Conservation (phyloP, 257 asterid genomes). For the Solanum chiquidenum region DNA sequence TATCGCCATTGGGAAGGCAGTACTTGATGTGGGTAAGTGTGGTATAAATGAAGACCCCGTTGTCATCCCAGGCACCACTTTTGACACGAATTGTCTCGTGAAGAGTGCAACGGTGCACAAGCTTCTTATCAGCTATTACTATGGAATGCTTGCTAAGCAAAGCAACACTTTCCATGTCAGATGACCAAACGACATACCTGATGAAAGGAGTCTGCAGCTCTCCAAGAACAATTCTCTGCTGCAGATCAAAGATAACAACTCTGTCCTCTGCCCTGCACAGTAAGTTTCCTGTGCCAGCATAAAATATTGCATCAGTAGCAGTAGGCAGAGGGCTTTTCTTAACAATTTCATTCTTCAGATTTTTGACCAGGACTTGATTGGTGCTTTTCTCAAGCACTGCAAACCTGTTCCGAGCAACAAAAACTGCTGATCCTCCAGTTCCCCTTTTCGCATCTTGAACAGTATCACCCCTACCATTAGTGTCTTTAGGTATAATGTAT, state of each 20-base stretch:
- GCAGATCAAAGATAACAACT: conserved; percentile 86
- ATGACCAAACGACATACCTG: conserved; percentile 90
- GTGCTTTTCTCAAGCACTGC: conserved; percentile 91
- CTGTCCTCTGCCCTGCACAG: conserved; percentile 96
- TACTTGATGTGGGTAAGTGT: conserved; percentile 92
- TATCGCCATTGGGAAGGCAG: conserved; percentile 95
- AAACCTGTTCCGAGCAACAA: conserved; percentile 84
- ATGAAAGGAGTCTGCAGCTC: conserved; percentile 83
- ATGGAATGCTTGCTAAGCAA: conserved; percentile 94
- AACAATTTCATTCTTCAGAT: conserved; percentile 64
- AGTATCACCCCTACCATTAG: conserved; percentile 67
- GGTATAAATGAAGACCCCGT: conserved; percentile 86
- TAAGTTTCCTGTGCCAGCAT: conserved; percentile 93
- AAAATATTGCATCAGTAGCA: conserved; percentile 82
- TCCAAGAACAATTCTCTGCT: conserved; percentile 72
- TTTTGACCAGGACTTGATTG: conserved; percentile 76
- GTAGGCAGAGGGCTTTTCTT: conserved; percentile 65
- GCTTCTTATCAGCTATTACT: conserved; percentile 87
- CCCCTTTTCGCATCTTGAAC: conserved; percentile 94
- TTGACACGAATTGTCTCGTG: conserved; percentile 98
- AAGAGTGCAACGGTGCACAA: conserved; percentile 87
- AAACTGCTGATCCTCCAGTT: conserved; percentile 80
- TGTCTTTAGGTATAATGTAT: conserved; percentile 71
- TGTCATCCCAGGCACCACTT: conserved; percentile 99
- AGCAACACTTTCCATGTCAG: conserved; percentile 93